Percentiles rank a stretch among this genome's conserved stretches.
These are phyloP conservation scores for Hypomontagnella monticulosa DNA, from an alignment of 495 filamentous ascomycete species.

Conservation along the genomic window DNA sequence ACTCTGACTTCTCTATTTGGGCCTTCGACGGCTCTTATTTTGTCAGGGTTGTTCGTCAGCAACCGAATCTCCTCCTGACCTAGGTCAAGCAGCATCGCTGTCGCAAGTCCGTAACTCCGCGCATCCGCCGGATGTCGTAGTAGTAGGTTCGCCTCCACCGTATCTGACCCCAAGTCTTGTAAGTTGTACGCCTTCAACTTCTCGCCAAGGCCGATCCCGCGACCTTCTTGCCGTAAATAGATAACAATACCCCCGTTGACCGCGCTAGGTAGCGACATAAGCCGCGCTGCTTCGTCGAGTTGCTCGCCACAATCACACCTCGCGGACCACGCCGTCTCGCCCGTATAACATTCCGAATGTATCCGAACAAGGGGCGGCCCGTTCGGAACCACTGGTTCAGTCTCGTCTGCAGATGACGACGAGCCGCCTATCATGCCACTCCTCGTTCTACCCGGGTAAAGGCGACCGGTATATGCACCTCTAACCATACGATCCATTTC, in stretches of 20 bases:
- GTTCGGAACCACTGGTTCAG: constrained; percentile 15
- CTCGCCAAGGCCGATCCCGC: constrained; percentile 92
- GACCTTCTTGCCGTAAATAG: constrained; percentile 94
- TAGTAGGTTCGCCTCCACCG: constrained; percentile 93
- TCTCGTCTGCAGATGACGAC: constrained; percentile 22
- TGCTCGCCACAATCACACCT: constrained; percentile 98
- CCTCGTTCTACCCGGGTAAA: constrained; percentile 85
- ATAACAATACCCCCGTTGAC: constrained; percentile 87
- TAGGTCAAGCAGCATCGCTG: constrained; percentile 90
- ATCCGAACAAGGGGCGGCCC: constrained; percentile 82
- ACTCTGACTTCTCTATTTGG: constrained; percentile 87
- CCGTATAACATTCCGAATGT: constrained; percentile 98
- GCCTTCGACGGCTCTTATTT: constrained; percentile 93
- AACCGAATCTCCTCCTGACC: constrained; percentile 80
- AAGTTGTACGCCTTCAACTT: constrained; percentile 99
- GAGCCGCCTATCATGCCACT: constrained; percentile 59
- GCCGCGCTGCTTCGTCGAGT: constrained; percentile 90
- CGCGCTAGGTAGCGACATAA: constrained; percentile 83
- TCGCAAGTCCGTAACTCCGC: constrained; percentile 91
- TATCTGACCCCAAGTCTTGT: constrained; percentile 94
- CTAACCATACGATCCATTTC: constrained; percentile 96
- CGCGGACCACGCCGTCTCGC: constrained; percentile 97
- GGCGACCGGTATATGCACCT: constrained; percentile 87
- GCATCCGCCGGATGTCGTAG: constrained; percentile 95
- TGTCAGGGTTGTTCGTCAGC: constrained; percentile 98